Conservation (phyloP, 1,284 basidiomycete species). For the Moesziomyces parantarcticus region DNA sequence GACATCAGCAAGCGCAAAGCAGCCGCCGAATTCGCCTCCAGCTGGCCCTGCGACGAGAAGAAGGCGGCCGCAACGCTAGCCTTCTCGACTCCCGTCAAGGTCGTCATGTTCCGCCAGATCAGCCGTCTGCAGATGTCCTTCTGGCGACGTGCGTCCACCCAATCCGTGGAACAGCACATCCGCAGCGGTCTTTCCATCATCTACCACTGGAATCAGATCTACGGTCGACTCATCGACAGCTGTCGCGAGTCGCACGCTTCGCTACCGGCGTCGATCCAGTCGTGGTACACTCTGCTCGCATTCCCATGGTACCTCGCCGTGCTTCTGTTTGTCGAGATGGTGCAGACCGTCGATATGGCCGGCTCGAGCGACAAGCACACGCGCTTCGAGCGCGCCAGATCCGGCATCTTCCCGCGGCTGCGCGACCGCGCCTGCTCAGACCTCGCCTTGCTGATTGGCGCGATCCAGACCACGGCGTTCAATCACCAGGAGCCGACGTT, state of each 20-base stretch:
- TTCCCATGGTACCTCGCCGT: conserved; percentile 29
- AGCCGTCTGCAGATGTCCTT: conserved; percentile 24
- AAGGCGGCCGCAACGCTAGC: conserved; percentile 17
- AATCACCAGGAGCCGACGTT: conserved; percentile 11
- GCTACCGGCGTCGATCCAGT: conserved; percentile 26
- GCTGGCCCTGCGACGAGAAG: conserved; percentile 14
- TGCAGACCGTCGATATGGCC: conserved; percentile 27
- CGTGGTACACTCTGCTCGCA: conserved; percentile 25
- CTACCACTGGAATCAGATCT: conserved; percentile 26
- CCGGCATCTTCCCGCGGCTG: conserved; percentile 16
- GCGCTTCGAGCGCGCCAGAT: conserved; percentile 8
- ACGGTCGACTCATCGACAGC: conserved; percentile 22
- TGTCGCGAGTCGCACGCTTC: conserved; percentile 13
- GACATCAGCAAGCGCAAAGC: conserved; percentile 13
- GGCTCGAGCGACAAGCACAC: conserved; percentile 13
- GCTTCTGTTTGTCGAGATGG: conserved; percentile 32
- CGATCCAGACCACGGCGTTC: conserved; percentile 20
- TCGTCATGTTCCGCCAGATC: conserved; percentile 32
- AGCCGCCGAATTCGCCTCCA: conserved; percentile 5
- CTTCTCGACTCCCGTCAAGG: conserved; percentile 31
- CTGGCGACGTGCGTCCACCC: conserved; percentile 17
- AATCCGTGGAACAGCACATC: conserved; percentile 20
- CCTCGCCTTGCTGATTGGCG: conserved; percentile 12
- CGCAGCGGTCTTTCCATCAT: conserved; percentile 23
- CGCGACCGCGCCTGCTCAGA: conserved; percentile 22